Evolutionary conservation across 805 yeast genomes (phyloP).

Genomic region (Naumovozyma dairenensis): DNA sequence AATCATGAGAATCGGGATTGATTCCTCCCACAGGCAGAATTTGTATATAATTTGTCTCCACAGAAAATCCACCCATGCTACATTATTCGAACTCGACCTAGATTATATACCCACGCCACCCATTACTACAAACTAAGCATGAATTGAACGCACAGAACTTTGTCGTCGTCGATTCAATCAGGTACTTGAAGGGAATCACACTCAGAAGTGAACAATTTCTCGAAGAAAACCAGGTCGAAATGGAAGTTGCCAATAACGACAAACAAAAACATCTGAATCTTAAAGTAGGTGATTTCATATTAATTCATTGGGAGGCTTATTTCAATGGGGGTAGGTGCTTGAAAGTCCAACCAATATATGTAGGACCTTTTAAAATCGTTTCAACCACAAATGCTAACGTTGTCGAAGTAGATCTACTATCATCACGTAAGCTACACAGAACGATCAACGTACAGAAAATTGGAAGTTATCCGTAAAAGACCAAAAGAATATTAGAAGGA

Average conservation of each 20-base stretch:
- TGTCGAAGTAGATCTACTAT: constrained; percentile 7
- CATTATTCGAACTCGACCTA: constrained; percentile 6
- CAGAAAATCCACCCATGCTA: not conserved
- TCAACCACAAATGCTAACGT: constrained; percentile 2
- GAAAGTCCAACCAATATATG: constrained; percentile 5
- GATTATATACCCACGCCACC: constrained; percentile 6
- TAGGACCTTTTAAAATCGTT: constrained; percentile 5
- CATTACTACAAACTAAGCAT: not conserved
- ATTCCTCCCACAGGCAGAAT: constrained; percentile 3
- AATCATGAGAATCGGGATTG: constrained; percentile 3
- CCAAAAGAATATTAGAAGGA: not conserved
- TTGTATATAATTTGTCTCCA: constrained; percentile 4
- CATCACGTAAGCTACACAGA: constrained; percentile 2
- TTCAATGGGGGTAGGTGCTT: constrained; percentile 3
- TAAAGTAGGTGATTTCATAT: constrained; percentile 2
- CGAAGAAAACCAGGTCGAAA: not conserved
- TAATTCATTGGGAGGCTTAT: constrained; percentile 5
- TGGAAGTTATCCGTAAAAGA: constrained; percentile 1
- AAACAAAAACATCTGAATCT: constrained; percentile 1
- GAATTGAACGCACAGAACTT: not conserved
- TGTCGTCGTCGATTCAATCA: not conserved
- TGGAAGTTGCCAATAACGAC: constrained; percentile 1
- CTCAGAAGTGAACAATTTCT: constrained; percentile 2
- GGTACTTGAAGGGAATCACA: not conserved
- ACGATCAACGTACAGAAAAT: constrained; percentile 3